These are phyloP conservation scores for Bullera alba DNA, from an alignment of 768 basidiomycete genomes.

Conservation along the genomic window DNA sequence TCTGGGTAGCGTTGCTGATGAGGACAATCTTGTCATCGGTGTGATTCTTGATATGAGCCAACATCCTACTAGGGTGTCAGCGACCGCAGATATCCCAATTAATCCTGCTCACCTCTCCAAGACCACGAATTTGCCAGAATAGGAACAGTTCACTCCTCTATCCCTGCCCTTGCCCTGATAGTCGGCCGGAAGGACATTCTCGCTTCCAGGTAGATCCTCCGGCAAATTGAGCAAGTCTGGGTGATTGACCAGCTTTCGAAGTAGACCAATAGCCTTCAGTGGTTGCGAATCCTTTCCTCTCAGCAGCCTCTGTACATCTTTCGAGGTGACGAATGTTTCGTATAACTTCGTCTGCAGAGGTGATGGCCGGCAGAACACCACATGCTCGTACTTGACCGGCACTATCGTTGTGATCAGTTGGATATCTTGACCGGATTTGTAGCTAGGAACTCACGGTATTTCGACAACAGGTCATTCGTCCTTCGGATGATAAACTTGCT, in stretches of 20 bases:
- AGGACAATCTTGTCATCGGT: slow-evolving; percentile 93
- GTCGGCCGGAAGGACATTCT: slow-evolving; percentile 70
- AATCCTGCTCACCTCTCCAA: slow-evolving; percentile 64
- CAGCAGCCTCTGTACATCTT: slow-evolving; percentile 81
- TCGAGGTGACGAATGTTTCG: slow-evolving; percentile 81
- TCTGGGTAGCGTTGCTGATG: slow-evolving; percentile 95
- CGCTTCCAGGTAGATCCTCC: slow-evolving; percentile 72
- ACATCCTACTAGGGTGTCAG: slow-evolving; percentile 54
- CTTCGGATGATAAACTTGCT: slow-evolving; percentile 90
- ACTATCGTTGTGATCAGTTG: slow-evolving; percentile 53
- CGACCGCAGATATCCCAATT: not conserved
- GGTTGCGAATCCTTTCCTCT: slow-evolving; percentile 84
- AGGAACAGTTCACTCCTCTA: slow-evolving; percentile 62
- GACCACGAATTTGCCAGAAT: slow-evolving; percentile 87
- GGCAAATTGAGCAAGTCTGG: slow-evolving; percentile 84
- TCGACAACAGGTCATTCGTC: slow-evolving; percentile 88
- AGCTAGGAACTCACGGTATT: slow-evolving; percentile 65
- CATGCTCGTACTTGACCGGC: slow-evolving; percentile 97
- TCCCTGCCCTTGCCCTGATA: slow-evolving; percentile 50
- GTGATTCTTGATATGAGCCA: slow-evolving; percentile 70
- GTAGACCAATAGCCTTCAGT: slow-evolving; percentile 87
- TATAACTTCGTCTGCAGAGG: slow-evolving; percentile 78
- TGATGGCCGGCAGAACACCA: slow-evolving; percentile 84
- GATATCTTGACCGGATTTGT: not conserved
- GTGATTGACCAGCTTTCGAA: slow-evolving; percentile 94